These are phyloP conservation scores for Lachancea fermentati DNA, from an alignment of 805 yeast species.

Conservation along the genomic window DNA sequence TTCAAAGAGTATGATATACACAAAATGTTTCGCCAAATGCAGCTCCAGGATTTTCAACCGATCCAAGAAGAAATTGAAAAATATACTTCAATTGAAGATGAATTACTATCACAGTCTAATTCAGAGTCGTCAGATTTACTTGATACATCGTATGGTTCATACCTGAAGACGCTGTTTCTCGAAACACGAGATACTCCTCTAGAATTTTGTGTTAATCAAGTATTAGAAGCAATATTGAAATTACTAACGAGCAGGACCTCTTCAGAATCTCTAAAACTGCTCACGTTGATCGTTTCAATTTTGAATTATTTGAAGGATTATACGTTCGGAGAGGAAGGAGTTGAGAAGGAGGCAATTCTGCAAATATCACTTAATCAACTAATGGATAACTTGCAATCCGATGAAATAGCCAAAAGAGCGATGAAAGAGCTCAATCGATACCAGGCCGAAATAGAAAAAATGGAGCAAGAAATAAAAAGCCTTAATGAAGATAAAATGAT, in stretches of 20 bases:
- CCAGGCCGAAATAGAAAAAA: conserved; percentile 45
- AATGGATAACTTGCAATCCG: conserved; percentile 69
- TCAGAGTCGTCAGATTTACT: conserved; percentile 35
- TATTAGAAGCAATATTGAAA: conserved; percentile 47
- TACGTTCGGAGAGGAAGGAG: conserved; percentile 46
- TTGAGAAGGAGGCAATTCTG: conserved; percentile 51
- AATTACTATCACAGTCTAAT: conserved; percentile 22
- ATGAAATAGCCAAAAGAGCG: conserved; percentile 79
- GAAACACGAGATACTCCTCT: conserved; percentile 53
- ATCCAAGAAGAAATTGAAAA: conserved; percentile 61
- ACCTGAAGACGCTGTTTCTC: conserved; percentile 17
- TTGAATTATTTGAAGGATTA: conserved; percentile 62
- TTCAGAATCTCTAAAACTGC: conserved; percentile 36
- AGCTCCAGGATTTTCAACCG: conserved; percentile 48
- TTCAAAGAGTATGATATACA: conserved; percentile 54
- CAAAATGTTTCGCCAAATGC: conserved; percentile 46
- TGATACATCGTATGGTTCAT: conserved; percentile 21
- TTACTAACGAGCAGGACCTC: conserved; percentile 52
- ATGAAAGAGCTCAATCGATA: conserved; percentile 49
- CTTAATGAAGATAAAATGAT: conserved; percentile 66
- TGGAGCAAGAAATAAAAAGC: conserved; percentile 50
- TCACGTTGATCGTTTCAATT: conserved; percentile 45
- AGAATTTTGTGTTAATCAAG: conserved; percentile 53
- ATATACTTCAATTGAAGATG: conserved; percentile 39
- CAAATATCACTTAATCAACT: conserved; percentile 73